A percentile compares a stretch with the other conserved stretches of the same genome.
phyloP scores from a whole-genome alignment of 495 filamentous ascomycete genomes.

The Tetracladium setigerum region DNA sequence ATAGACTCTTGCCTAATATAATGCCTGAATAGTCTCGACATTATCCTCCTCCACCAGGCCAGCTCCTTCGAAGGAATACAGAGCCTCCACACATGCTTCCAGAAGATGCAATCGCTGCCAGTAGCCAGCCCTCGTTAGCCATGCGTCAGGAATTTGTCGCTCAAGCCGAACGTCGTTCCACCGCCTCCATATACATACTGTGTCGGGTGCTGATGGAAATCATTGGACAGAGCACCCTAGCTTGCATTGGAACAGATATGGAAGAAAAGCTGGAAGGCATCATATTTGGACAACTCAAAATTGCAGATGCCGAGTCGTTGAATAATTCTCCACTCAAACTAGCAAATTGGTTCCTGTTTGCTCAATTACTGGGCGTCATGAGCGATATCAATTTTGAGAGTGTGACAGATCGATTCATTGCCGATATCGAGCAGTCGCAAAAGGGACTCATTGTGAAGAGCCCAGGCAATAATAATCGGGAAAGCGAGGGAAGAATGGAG shows the following conservation, averaged over 20 bases:
- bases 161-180: slow-evolving; percentile 77
- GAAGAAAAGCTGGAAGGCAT: slow-evolving; percentile 86
- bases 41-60: slow-evolving; percentile 30
- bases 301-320: slow-evolving; percentile 77
- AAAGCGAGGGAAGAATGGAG: slow-evolving; percentile 73
- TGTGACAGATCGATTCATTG: slow-evolving; percentile 73
- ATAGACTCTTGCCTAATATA: not conserved
- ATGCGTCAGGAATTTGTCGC: slow-evolving; percentile 60
- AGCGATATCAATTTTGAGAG: slow-evolving; percentile 81
- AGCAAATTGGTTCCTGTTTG: slow-evolving; percentile 92
- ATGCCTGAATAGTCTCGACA: slow-evolving; percentile 16
- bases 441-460: slow-evolving; percentile 62
- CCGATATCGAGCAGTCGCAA: slow-evolving; percentile 69
- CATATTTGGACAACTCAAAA: slow-evolving; percentile 85
- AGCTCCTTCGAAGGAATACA: slow-evolving; percentile 45
- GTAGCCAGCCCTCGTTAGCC: slow-evolving; percentile 33
- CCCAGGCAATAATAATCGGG: slow-evolving; percentile 35
- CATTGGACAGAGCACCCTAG: slow-evolving; percentile 77
- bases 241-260: slow-evolving; percentile 78
- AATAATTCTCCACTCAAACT: slow-evolving; percentile 70
- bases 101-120: slow-evolving; percentile 8
- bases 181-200: slow-evolving; percentile 88
- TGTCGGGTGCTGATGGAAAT: slow-evolving; percentile 93
- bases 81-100: slow-evolving; percentile 33
- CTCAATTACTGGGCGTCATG: slow-evolving; percentile 88